Conservation (phyloP, 2,329 filamentous ascomycete genomes). For the Periconia sp. region DNA sequence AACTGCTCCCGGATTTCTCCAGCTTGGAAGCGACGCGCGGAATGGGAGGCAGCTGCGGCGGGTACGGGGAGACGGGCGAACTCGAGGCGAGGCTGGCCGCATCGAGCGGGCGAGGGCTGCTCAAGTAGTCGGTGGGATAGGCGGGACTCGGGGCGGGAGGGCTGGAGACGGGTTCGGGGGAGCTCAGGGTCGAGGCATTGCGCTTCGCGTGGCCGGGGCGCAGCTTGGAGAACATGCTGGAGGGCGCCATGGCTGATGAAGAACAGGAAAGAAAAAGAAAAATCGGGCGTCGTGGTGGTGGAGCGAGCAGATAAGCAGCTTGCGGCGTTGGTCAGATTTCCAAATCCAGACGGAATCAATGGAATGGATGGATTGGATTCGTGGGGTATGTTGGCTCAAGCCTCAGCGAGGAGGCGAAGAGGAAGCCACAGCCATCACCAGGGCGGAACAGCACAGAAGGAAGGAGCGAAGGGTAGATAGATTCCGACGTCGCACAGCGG, state of each 20-base stretch:
- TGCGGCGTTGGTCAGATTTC: background rate
- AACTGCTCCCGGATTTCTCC: constrained; percentile 20
- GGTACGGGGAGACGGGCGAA: constrained; percentile 42
- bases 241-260: constrained; percentile 36
- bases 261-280: background rate
- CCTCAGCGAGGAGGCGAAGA: constrained; percentile 35
- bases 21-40: constrained; percentile 40
- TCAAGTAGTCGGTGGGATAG: constrained; percentile 30
- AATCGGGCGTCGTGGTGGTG: background rate
- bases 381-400: constrained; percentile 3
- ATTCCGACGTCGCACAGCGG: constrained; percentile 25
- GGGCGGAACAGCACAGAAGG: background rate
- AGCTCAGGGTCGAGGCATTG: constrained; percentile 37
- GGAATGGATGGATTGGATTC: too few species aligned
- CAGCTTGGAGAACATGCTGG: constrained; percentile 45
- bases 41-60: constrained; percentile 44
- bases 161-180: constrained; percentile 33
- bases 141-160: constrained; percentile 32
- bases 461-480: constrained; percentile 4
- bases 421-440: constrained; percentile 28
- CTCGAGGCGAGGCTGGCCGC: constrained; percentile 26
- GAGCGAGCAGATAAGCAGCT: background rate
- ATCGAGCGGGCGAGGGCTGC: constrained; percentile 38
- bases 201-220: constrained; percentile 43
- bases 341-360: background rate